A percentile compares a stretch with the other conserved stretches of the same genome.
These are phyloP conservation scores for Flueggea neowawraea DNA, from an alignment of 441 rosid genomes.

Conservation along the genomic window DNA sequence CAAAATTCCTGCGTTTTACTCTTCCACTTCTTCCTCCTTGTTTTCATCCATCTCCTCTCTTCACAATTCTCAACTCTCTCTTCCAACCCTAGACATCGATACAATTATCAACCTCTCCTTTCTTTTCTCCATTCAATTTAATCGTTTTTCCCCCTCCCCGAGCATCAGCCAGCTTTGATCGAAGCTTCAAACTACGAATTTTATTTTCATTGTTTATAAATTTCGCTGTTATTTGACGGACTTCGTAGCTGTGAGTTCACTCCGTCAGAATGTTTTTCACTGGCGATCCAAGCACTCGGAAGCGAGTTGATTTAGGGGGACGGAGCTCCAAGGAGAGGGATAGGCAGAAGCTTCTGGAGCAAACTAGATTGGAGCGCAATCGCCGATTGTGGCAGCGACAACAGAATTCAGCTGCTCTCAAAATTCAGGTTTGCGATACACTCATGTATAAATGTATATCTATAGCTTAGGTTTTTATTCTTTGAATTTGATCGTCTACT, in stretches of 20 bases:
- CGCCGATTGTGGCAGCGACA: slow-evolving; percentile 72
- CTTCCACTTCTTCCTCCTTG: background rate
- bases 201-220: no score
- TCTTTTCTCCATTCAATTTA: background rate
- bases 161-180: background rate
- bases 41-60: background rate
- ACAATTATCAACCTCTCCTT: background rate
- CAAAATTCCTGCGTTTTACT: no score
- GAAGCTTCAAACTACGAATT: no score
- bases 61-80: background rate
- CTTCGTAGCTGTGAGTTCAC: background rate
- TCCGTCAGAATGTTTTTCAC: slow-evolving; percentile 60
- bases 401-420: slow-evolving; percentile 78
- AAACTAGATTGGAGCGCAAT: slow-evolving; percentile 88
- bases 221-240: no score
- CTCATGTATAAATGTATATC: no score
- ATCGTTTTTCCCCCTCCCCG: no score
- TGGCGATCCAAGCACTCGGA: slow-evolving; percentile 92
- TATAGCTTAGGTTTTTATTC: no score
- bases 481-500: no score
- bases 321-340: slow-evolving; percentile 97
- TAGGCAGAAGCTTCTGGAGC: slow-evolving; percentile 91
- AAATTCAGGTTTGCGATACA: slow-evolving; percentile 59
- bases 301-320: slow-evolving; percentile 98
- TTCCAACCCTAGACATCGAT: background rate